Conservation (phyloP, 2,329 filamentous ascomycete genomes). For the Pseudogymnoascus sp. region DNA sequence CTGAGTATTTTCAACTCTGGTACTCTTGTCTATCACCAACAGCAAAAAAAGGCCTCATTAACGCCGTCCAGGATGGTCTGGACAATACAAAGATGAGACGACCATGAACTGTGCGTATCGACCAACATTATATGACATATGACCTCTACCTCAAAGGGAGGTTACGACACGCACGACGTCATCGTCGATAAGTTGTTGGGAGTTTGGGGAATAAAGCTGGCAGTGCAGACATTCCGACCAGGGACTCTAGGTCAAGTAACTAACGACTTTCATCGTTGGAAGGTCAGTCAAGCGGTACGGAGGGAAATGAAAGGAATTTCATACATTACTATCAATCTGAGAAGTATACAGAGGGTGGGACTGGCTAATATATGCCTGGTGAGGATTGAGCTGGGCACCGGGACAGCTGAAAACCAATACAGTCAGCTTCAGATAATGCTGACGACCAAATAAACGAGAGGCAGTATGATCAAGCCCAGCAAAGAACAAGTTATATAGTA, state of each 20-base stretch:
- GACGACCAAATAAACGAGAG: not conserved
- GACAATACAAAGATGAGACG: not conserved
- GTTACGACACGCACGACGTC: not conserved
- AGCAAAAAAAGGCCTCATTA: not conserved
- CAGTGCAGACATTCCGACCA: not conserved
- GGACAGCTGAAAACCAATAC: not conserved
- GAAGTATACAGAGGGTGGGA: not conserved
- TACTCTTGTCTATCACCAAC: not conserved
- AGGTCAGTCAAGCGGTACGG: not conserved
- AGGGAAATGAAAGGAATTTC: not conserved
- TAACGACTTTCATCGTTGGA: not conserved
- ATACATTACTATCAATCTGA: not conserved
- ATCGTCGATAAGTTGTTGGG: not conserved
- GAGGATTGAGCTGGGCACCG: not conserved
- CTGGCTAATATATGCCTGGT: not conserved
- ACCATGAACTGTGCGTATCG: not conserved
- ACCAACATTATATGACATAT: not conserved
- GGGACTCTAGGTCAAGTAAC: not conserved
- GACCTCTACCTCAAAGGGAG: not conserved
- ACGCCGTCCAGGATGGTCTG: not conserved
- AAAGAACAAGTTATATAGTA: not conserved
- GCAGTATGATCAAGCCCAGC: not conserved
- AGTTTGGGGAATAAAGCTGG: not conserved
- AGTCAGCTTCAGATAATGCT: not conserved
- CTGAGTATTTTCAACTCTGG: not conserved